Conservation (phyloP, 2,329 filamentous ascomycete genomes). For the Rosellinia necatrix region DNA sequence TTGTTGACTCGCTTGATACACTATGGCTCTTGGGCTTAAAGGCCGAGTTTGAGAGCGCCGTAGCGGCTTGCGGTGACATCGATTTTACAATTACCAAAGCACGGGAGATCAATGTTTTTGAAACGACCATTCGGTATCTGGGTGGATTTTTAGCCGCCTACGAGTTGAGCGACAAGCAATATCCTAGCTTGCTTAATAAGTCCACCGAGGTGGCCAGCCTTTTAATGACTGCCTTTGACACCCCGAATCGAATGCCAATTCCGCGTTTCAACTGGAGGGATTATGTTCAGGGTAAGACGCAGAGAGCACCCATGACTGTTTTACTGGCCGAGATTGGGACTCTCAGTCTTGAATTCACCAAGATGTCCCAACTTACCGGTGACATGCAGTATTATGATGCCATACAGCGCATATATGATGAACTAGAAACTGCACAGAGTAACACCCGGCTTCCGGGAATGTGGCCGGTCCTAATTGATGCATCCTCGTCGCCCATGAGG, state of each 20-base stretch:
- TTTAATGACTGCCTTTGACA: conserved; percentile 70
- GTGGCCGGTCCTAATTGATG: conserved; percentile 62
- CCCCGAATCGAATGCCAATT: conserved; percentile 69
- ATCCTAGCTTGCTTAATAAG: conserved; percentile 61
- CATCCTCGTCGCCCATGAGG: conserved; percentile 60
- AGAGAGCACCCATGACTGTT: conserved; percentile 49
- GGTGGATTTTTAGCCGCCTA: conserved; percentile 73
- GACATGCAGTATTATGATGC: conserved; percentile 66
- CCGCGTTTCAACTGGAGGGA: conserved; percentile 62
- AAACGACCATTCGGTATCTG: conserved; percentile 73
- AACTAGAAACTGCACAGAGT: conserved; percentile 58
- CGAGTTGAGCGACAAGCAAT: conserved; percentile 62
- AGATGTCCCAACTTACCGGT: conserved; percentile 66
- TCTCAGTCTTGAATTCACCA: conserved; percentile 65
- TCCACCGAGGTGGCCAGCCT: conserved; percentile 67
- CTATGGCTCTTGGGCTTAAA: conserved; percentile 73
- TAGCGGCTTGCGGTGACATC: conserved; percentile 60
- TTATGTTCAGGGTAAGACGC: conserved; percentile 49
- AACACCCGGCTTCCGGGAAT: conserved; percentile 63
- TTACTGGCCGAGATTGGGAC: conserved; percentile 61
- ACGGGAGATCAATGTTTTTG: conserved; percentile 66
- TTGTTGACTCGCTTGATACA: conserved; percentile 72
- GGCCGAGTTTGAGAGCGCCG: conserved; percentile 67
- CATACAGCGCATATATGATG: conserved; percentile 59
- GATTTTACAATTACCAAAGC: conserved; percentile 62